These are phyloP conservation scores for Pseudogymnoascus destructans DNA, from an alignment of 2,329 filamentous ascomycete species.

Conservation along the genomic window DNA sequence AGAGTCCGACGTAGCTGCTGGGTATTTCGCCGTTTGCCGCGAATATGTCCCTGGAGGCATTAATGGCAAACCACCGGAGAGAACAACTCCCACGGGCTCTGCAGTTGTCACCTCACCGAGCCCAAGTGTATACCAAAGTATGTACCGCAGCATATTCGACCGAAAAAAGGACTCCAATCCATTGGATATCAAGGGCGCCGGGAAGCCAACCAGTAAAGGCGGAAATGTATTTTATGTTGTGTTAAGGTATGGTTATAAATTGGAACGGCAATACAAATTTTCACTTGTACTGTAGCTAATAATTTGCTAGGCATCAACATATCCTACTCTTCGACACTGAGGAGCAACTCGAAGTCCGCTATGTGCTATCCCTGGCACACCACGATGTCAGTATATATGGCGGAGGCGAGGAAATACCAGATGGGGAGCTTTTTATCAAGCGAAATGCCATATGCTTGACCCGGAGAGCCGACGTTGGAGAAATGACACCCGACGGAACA, in stretches of 20 bases:
- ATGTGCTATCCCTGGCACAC: constrained; percentile 85
- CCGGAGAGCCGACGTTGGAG: constrained; percentile 44
- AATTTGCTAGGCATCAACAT: constrained; percentile 60
- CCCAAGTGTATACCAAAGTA: constrained; percentile 92
- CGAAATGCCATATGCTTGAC: constrained; percentile 74
- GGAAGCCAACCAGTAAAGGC: constrained; percentile 39
- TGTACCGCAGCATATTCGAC: constrained; percentile 95
- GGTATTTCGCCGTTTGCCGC: constrained; percentile 89
- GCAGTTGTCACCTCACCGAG: constrained; percentile 64
- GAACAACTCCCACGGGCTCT: constrained; percentile 66
- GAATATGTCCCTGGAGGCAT: constrained; percentile 86
- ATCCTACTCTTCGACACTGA: constrained; percentile 96
- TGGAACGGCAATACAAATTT: constrained; percentile 13
- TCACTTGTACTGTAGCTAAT: constrained; percentile 12
- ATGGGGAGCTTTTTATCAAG: constrained; percentile 93
- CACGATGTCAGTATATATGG: constrained; percentile 77
- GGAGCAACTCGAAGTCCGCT: constrained; percentile 87
- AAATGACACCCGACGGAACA: constrained; percentile 41
- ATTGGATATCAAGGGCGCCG: constrained; percentile 24
- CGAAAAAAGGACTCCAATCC: constrained; percentile 42
- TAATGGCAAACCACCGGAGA: constrained; percentile 84
- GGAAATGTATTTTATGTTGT: constrained; percentile 92
- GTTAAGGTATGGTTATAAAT: constrained; percentile 45
- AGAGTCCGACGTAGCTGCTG: constrained; percentile 69
- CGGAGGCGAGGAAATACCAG: constrained; percentile 63